Evolutionary conservation across 2,329 filamentous ascomycete genomes (phyloP).

Genomic region (Cladophialophora exuberans): DNA sequence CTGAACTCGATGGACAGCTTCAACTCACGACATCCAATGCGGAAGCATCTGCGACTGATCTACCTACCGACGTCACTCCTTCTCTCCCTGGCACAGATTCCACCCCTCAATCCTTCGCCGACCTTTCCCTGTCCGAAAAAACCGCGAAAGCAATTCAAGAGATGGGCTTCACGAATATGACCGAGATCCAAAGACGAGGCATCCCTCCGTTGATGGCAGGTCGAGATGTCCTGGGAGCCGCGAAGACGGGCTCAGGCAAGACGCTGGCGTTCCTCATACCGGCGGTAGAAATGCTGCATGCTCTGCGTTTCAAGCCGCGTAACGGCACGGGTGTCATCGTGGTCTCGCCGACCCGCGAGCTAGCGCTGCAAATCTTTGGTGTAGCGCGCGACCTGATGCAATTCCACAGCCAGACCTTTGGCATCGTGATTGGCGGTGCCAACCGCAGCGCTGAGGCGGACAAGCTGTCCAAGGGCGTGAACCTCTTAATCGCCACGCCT

Average conservation of each 20-base stretch:
- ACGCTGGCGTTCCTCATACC: slow-evolving; percentile 94
- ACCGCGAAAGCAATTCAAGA: slow-evolving; percentile 85
- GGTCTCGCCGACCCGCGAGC: slow-evolving; percentile 88
- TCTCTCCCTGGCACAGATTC: slow-evolving; percentile 62
- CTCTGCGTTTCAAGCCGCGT: slow-evolving; percentile 89
- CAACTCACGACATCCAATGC: slow-evolving; percentile 27
- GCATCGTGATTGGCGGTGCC: slow-evolving; percentile 94
- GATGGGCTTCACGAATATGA: slow-evolving; percentile 96
- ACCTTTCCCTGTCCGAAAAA: slow-evolving; percentile 83
- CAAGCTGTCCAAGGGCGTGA: slow-evolving; percentile 92
- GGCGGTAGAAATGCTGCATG: slow-evolving; percentile 87
- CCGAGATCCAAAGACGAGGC: slow-evolving; percentile 84
- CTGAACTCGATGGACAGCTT: slow-evolving; percentile 38
- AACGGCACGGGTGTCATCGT: slow-evolving; percentile 93
- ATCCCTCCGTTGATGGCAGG: slow-evolving; percentile 89
- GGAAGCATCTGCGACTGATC: slow-evolving; percentile 42
- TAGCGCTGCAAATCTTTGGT: slow-evolving; percentile 94
- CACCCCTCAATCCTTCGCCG: slow-evolving; percentile 72
- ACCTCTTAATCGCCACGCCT: slow-evolving; percentile 90
- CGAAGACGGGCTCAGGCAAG: slow-evolving; percentile 96
- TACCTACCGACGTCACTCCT: slow-evolving; percentile 57
- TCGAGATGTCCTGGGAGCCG: slow-evolving; percentile 89
- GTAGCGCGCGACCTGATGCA: slow-evolving; percentile 92
- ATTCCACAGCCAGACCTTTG: slow-evolving; percentile 91
- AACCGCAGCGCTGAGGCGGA: slow-evolving; percentile 89